Evolutionary conservation across 768 basidiomycete genomes (phyloP).

Genomic region (Pulveroboletus sp.): DNA sequence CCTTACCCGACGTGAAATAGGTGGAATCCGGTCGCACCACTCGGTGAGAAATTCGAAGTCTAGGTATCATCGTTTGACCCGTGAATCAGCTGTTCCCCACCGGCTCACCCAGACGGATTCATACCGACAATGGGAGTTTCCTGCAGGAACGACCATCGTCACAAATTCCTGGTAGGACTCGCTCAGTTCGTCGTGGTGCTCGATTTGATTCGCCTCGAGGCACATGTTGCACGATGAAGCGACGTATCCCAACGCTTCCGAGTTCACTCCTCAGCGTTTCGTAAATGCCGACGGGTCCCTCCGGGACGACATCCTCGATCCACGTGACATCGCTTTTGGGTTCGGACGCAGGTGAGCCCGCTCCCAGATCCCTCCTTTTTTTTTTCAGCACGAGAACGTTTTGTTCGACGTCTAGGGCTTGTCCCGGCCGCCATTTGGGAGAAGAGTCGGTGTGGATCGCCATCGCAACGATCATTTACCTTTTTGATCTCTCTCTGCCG

Average conservation of each 20-base stretch:
- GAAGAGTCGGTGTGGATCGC: slow-evolving; percentile 6
- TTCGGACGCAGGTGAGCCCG: slow-evolving; percentile 3
- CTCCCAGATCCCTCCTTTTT: neutral
- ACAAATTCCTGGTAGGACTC: neutral
- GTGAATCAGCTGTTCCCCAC: neutral
- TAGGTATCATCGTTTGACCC: neutral
- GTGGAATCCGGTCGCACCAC: slow-evolving; percentile 9
- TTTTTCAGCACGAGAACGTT: too few relatives aligned
- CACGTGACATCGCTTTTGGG: slow-evolving; percentile 6
- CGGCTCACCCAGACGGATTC: slow-evolving; percentile 2
- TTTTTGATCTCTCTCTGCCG: slow-evolving; percentile 4
- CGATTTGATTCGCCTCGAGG: neutral
- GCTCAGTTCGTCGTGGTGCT: neutral
- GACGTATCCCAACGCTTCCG: slow-evolving; percentile 1
- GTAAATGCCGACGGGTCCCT: neutral
- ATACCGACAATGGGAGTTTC: neutral
- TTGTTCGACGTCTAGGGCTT: neutral
- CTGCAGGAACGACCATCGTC: slow-evolving; percentile 3
- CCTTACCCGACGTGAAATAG: neutral
- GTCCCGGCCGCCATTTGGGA: slow-evolving; percentile 4
- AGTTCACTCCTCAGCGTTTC: slow-evolving; percentile 2
- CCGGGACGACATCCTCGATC: neutral
- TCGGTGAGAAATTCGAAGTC: neutral
- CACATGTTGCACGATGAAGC: slow-evolving; percentile 4
- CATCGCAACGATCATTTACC: neutral